phyloP scores from a whole-genome alignment of 768 basidiomycete genomes.

The Podaxis rugospora region DNA sequence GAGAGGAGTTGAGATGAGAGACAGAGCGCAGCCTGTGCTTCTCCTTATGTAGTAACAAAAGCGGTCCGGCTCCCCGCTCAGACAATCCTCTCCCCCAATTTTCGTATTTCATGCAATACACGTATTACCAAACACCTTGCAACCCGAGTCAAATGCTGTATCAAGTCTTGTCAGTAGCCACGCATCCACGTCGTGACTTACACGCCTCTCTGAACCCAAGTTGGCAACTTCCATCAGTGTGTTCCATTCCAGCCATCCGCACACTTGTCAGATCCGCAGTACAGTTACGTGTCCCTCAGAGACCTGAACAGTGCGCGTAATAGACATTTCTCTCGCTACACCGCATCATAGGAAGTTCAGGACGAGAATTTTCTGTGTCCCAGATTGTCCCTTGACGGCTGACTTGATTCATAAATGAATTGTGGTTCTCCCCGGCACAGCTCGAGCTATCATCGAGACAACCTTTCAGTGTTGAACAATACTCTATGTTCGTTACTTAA shows the following conservation, averaged over 20 bases:
- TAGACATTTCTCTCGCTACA: background rate
- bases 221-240: background rate
- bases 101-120: background rate
- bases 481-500: background rate
- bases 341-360: too few relatives aligned
- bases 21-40: background rate
- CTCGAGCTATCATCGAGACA: too few relatives aligned
- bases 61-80: background rate
- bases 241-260: background rate
- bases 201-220: background rate
- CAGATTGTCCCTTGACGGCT: too few relatives aligned
- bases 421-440: too few relatives aligned
- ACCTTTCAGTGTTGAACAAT: too few relatives aligned
- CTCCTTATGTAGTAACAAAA: constrained; percentile 9
- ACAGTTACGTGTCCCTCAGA: background rate
- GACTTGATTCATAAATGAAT: too few relatives aligned
- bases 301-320: background rate
- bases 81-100: background rate
- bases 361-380: too few relatives aligned
- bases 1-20: background rate
- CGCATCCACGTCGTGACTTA: constrained; percentile 52
- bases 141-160: background rate
- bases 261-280: background rate
- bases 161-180: constrained; percentile 14
- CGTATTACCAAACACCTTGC: background rate